Percentiles rank a stretch among this genome's conserved stretches.
phyloP scores from a whole-genome alignment of 306 rosid species.

The Corylus avellana region DNA sequence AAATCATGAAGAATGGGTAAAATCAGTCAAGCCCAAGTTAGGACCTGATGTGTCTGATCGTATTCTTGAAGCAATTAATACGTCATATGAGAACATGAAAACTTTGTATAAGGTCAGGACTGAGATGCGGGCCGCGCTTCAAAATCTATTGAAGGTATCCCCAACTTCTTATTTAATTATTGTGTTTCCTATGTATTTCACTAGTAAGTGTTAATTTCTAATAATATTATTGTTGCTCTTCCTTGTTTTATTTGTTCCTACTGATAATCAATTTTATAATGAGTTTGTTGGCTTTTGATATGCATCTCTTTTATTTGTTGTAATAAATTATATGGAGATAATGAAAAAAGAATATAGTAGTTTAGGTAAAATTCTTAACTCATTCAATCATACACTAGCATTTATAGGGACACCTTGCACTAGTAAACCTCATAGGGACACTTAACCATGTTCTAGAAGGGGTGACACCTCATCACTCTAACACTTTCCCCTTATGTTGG shows the following conservation, averaged over 20 bases:
- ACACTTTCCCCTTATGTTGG: too few relatives aligned
- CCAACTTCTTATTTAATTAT: constrained; percentile 7
- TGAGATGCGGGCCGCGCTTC: constrained; percentile 79
- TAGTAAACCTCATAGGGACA: too few relatives aligned
- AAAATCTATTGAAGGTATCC: constrained; percentile 74
- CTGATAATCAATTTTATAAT: neutral
- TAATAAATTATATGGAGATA: too few relatives aligned
- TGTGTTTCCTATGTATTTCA: neutral
- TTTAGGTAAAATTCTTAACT: too few relatives aligned
- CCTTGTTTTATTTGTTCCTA: neutral
- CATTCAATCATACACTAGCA: too few relatives aligned
- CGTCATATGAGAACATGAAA: constrained; percentile 62
- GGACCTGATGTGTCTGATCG: constrained; percentile 50
- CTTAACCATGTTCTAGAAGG: too few relatives aligned
- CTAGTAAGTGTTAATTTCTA: neutral
- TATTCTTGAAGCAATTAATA: constrained; percentile 58
- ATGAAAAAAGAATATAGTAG: neutral
- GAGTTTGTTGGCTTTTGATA: neutral
- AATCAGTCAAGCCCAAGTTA: constrained; percentile 67
- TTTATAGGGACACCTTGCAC: too few relatives aligned
- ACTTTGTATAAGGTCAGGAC: constrained; percentile 70
- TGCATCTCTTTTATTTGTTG: neutral
- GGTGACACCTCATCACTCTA: too few relatives aligned
- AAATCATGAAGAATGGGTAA: constrained; percentile 86
- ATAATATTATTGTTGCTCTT: neutral